Conservation (phyloP, 768 basidiomycete species). For the Boletellus sp. region DNA sequence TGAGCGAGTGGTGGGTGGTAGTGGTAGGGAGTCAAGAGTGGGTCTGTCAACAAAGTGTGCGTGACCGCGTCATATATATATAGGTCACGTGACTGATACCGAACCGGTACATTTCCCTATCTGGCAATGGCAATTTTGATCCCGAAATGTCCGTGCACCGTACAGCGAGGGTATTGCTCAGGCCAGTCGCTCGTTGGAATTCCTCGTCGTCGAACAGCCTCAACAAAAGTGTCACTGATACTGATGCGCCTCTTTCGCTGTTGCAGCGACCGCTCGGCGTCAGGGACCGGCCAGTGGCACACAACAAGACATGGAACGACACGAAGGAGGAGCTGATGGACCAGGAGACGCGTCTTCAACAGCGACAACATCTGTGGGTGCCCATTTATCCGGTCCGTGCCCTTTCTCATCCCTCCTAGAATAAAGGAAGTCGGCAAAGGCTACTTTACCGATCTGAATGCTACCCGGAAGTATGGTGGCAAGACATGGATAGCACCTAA, state of each 20-base stretch:
- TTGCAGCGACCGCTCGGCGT: slow-evolving; percentile 77
- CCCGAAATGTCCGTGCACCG: slow-evolving; percentile 21
- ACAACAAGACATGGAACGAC: slow-evolving; percentile 54
- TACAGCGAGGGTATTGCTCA: slow-evolving; percentile 7
- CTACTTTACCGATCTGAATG: slow-evolving; percentile 85
- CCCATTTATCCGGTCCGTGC: not conserved
- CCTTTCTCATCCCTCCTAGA: slow-evolving; percentile 30
- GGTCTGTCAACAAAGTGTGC: slow-evolving; percentile 30
- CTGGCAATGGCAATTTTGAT: slow-evolving; percentile 15
- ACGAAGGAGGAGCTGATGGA: slow-evolving; percentile 68
- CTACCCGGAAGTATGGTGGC: slow-evolving; percentile 77
- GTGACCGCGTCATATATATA: slow-evolving; percentile 35
- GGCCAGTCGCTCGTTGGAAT: slow-evolving; percentile 15
- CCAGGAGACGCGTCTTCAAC: slow-evolving; percentile 63
- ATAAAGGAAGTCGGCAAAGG: slow-evolving; percentile 68
- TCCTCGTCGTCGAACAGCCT: slow-evolving; percentile 14
- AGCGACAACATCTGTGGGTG: slow-evolving; percentile 58
- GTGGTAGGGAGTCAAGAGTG: slow-evolving; percentile 30
- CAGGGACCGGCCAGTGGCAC: slow-evolving; percentile 58
- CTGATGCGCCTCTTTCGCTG: slow-evolving; percentile 27
- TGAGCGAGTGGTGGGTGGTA: slow-evolving; percentile 11
- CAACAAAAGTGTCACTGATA: not conserved
- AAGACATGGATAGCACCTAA: slow-evolving; percentile 94
- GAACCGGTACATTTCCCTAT: slow-evolving; percentile 12
- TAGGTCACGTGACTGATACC: slow-evolving; percentile 25